A percentile compares a stretch with the other conserved stretches of the same genome.
These are phyloP conservation scores for Aureobasidium sp. DNA, from an alignment of 2,329 filamentous ascomycete genomes.

Conservation along the genomic window DNA sequence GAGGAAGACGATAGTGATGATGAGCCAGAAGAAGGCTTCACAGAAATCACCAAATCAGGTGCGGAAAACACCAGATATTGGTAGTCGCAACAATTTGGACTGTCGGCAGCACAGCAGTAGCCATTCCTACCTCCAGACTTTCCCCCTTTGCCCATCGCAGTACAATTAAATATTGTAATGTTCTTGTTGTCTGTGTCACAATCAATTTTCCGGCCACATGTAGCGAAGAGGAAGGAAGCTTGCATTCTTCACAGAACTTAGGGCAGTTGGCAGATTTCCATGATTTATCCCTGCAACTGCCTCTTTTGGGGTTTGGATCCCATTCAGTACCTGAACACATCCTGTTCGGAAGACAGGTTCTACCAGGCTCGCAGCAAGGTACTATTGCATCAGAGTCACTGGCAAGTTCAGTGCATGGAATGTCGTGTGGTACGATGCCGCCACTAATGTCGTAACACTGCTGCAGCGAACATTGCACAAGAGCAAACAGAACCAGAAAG, in stretches of 20 bases:
- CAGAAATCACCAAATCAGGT: neutral
- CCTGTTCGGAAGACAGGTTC: neutral
- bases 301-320: neutral
- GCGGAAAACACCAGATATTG: neutral
- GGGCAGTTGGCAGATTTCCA: neutral
- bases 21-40: neutral
- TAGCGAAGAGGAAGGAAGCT: neutral
- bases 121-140: neutral
- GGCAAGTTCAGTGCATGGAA: neutral
- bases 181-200: neutral
- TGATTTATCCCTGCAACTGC: neutral
- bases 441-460: neutral
- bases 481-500: neutral
- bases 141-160: neutral
- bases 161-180: neutral
- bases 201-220: neutral
- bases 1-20: neutral
- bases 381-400: neutral
- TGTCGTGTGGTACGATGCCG: neutral
- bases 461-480: neutral
- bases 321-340: neutral
- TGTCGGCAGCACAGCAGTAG: neutral
- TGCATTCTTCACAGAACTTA: neutral
- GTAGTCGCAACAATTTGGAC: neutral
- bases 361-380: neutral